These are phyloP conservation scores for Scutellaria minor DNA, from an alignment of 257 asterid genomes.

Conservation along the genomic window DNA sequence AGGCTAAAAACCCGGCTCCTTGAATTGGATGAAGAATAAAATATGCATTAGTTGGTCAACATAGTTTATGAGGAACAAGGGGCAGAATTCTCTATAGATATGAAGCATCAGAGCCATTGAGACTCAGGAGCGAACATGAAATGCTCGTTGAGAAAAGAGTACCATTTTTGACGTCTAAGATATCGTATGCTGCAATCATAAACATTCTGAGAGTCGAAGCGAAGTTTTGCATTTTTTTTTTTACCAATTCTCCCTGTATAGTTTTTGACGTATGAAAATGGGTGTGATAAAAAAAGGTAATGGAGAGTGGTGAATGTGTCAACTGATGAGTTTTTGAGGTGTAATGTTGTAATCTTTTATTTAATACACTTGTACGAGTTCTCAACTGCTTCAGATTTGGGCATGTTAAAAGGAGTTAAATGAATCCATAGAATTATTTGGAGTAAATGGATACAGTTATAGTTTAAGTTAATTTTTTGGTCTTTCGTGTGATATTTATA, in stretches of 20 bases:
- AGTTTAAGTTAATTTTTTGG: too few relatives aligned
- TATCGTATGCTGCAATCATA: neutral
- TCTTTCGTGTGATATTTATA: too few relatives aligned
- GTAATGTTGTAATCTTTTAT: neutral
- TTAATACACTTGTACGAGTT: too few relatives aligned
- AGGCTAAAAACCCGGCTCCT: constrained; percentile 35
- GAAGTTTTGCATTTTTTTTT: neutral
- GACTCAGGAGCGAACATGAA: neutral
- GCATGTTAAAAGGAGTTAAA: too few relatives aligned
- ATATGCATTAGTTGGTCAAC: neutral
- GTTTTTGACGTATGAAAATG: neutral
- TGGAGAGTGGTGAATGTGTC: neutral
- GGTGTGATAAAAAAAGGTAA: neutral
- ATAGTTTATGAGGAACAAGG: neutral
- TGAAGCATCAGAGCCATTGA: neutral
- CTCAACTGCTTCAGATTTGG: too few relatives aligned
- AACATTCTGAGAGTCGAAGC: neutral
- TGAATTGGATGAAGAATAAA: constrained; percentile 21
- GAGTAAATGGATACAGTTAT: too few relatives aligned
- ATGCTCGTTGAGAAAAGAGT: neutral
- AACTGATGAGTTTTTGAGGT: neutral
- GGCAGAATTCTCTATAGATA: neutral
- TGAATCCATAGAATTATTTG: too few relatives aligned
- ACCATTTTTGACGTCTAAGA: constrained; percentile 19
- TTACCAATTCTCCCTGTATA: neutral